These are phyloP conservation scores for Talaromyces funiculosus DNA, from an alignment of 2,329 filamentous ascomycete genomes.

Conservation along the genomic window DNA sequence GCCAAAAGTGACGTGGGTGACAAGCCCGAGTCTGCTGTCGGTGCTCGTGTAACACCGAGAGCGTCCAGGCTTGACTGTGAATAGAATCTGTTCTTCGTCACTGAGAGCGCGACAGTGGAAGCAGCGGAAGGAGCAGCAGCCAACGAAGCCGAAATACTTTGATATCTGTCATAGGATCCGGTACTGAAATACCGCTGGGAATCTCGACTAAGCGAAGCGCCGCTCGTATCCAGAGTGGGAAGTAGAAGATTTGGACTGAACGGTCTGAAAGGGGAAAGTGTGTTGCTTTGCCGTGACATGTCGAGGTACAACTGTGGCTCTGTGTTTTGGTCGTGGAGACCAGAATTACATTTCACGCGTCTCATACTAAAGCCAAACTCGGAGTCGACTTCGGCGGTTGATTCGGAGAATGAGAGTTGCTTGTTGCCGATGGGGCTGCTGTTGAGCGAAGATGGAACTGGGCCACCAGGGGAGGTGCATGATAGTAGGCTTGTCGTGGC, in stretches of 20 bases:
- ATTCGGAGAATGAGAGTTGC: not conserved
- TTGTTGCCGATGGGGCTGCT: not conserved
- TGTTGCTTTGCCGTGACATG: not conserved
- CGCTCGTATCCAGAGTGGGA: not conserved
- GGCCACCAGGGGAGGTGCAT: not conserved
- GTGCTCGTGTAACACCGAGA: conserved; percentile 5
- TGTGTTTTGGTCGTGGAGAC: not conserved
- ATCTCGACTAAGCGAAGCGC: not conserved
- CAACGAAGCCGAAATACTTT: not conserved
- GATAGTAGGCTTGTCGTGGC: not conserved
- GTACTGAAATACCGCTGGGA: not conserved
- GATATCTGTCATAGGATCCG: not conserved
- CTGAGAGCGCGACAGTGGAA: not conserved
- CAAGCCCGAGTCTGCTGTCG: not conserved
- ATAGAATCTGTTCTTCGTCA: not conserved
- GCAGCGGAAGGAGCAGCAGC: not conserved
- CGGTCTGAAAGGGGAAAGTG: conserved; percentile 2
- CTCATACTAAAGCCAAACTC: conserved; percentile 4
- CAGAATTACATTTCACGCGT: not conserved
- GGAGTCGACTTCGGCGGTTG: conserved; percentile 6
- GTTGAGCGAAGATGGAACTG: not conserved
- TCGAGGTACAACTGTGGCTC: conserved; percentile 6
- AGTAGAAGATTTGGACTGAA: conserved; percentile 3
- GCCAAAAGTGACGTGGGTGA: not conserved
- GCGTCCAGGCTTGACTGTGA: not conserved